A percentile compares a stretch with the other conserved stretches of the same genome.
phyloP scores from a whole-genome alignment of 352 stramenopile genomes.

The Phytopythium chamaehyphon region DNA sequence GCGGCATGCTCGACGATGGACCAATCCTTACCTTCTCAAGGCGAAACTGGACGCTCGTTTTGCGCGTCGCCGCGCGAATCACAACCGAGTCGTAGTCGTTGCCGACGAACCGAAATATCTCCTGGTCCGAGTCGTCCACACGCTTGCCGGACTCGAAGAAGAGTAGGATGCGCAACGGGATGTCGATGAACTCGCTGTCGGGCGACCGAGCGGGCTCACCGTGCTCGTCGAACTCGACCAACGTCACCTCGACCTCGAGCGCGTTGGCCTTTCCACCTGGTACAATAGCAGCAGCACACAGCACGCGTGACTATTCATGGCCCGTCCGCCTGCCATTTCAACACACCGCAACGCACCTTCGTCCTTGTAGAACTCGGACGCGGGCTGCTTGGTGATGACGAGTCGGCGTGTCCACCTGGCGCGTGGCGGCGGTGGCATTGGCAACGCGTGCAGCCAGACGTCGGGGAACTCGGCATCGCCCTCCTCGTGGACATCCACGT shows the following conservation, averaged over 20 bases:
- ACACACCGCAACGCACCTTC: slow-evolving; percentile 37
- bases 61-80: slow-evolving; percentile 56
- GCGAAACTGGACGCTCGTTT: slow-evolving; percentile 71
- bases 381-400: slow-evolving; percentile 82
- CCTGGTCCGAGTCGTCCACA: slow-evolving; percentile 78
- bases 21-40: slow-evolving; percentile 58
- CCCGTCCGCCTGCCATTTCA: neutral
- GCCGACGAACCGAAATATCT: slow-evolving; percentile 85
- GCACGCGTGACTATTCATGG: neutral
- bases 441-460: slow-evolving; percentile 1
- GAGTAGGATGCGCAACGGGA: slow-evolving; percentile 72
- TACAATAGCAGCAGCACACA: neutral
- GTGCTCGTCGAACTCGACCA: slow-evolving; percentile 74
- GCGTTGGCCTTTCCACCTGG: slow-evolving; percentile 77
- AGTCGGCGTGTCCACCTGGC: slow-evolving; percentile 62
- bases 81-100: slow-evolving; percentile 85
- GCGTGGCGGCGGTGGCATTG: slow-evolving; percentile 28
- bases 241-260: slow-evolving; percentile 71
- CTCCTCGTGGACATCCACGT: neutral
- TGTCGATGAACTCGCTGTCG: slow-evolving; percentile 76
- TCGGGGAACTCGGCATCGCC: neutral
- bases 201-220: slow-evolving; percentile 60
- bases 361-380: slow-evolving; percentile 87
- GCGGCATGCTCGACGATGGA: neutral
- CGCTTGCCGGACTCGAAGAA: slow-evolving; percentile 86